phyloP scores from a whole-genome alignment of 345 rosid species.

The Excoecaria agallocha region DNA sequence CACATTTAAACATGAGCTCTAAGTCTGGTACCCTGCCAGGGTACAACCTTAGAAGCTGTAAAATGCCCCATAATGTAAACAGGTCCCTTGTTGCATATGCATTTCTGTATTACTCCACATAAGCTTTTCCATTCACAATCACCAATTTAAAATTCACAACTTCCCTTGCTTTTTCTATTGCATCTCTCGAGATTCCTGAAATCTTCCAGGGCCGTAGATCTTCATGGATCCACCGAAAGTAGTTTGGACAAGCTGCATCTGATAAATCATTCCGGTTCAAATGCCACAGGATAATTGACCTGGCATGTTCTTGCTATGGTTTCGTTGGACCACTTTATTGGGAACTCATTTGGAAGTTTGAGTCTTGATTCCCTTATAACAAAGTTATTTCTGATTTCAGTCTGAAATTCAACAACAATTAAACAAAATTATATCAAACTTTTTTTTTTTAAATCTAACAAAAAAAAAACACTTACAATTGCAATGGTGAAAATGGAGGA shows the following conservation, averaged over 20 bases:
- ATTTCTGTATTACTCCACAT: slow-evolving; percentile 44
- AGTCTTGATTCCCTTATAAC: background rate
- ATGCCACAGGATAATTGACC: slow-evolving; percentile 26
- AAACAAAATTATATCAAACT: background rate
- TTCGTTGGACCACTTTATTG: slow-evolving; percentile 36
- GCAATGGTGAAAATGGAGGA: too few species aligned
- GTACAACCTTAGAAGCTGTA: slow-evolving; percentile 71
- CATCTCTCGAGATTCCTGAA: slow-evolving; percentile 68
- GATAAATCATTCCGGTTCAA: slow-evolving; percentile 6
- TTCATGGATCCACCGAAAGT: slow-evolving; percentile 95
- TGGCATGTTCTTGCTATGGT: slow-evolving; percentile 30
- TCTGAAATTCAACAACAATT: slow-evolving; percentile 19
- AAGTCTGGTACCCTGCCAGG: slow-evolving; percentile 79
- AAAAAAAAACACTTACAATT: too few species aligned
- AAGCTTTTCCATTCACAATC: slow-evolving; percentile 50
- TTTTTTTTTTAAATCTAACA: too few species aligned
- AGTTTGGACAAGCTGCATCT: slow-evolving; percentile 53
- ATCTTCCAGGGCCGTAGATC: slow-evolving; percentile 81
- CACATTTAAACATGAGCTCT: slow-evolving; percentile 84
- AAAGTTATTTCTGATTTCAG: slow-evolving; percentile 19
- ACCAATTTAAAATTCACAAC: slow-evolving; percentile 64
- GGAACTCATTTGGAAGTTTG: slow-evolving; percentile 14
- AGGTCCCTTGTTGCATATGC: slow-evolving; percentile 74
- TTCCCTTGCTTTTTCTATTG: slow-evolving; percentile 46
- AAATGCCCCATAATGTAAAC: slow-evolving; percentile 80